Evolutionary conservation across 106 monocot species (phyloP).

Genomic region (Hemerocallis citrina): DNA sequence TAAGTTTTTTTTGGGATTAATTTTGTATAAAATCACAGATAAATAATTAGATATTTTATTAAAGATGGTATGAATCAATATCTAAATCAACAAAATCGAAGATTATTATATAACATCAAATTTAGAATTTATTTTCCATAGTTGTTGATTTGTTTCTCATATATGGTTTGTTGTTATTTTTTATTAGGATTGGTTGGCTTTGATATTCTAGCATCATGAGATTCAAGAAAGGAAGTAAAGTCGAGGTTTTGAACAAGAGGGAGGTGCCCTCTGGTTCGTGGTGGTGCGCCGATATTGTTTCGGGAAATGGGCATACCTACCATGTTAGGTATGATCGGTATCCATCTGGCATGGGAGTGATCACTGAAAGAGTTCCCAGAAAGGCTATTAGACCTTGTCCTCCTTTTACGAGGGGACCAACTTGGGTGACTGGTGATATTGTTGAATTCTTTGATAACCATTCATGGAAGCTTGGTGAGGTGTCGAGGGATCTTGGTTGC

Average conservation of each 20-base stretch:
- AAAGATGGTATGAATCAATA: too few species aligned
- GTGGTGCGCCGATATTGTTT: background rate
- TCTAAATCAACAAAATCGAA: too few species aligned
- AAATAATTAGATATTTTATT: too few species aligned
- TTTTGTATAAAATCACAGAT: too few species aligned
- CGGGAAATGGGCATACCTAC: background rate
- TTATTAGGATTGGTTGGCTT: too few species aligned
- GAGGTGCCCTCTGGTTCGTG: background rate
- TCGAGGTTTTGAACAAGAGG: background rate
- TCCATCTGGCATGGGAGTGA: background rate
- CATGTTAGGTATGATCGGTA: background rate
- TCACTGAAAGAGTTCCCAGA: background rate
- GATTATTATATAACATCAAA: too few species aligned
- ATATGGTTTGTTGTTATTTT: too few species aligned
- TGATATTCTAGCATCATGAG: slow-evolving; percentile 8
- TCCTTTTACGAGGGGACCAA: background rate
- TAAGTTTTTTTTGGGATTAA: too few species aligned
- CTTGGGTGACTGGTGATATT: slow-evolving; percentile 6
- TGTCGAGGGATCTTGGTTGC: background rate
- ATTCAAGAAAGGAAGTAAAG: slow-evolving; percentile 1
- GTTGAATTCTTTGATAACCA: background rate
- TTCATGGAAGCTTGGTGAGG: background rate
- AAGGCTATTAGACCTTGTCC: slow-evolving; percentile 1
- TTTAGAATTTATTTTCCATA: too few species aligned
- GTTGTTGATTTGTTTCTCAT: too few species aligned